Base-by-base conservation (phyloP, 192 early-diverging fungal species). In the Chytriomyces confervae region DNA sequence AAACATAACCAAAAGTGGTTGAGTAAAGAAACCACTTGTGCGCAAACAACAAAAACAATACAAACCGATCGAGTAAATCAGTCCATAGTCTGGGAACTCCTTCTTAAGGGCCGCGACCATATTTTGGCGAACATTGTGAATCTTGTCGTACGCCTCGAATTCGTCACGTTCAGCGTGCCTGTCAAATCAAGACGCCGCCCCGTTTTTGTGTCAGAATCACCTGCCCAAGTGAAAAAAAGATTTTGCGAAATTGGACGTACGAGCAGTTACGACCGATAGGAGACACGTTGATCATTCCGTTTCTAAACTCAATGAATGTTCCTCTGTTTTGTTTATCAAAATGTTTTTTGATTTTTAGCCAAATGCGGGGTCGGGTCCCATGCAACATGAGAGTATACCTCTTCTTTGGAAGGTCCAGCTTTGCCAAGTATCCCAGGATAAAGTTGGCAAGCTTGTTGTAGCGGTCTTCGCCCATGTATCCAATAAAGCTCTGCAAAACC, bases 261-360 rank as follows among this genome's bases (percentile, higher is more conserved):
- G 83, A 85, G 92, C 95, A 97, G 87, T 96, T 96, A 74, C 97
- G 93, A 66, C 96, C 97, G 66, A 98, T 94, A 61, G 96, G 96
- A 45, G 96, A 97, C 29, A 98, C 90, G 86, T 99, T 99, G 86
- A 99, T 93, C 96, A 99, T 98, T 71, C 97, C 97, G 81, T 95
- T 94, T 77, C 97, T 93, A 91, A 99, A 99, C 86, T 99, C 97
- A 80, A 99, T 79, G 83, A 98, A 98, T 0, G 96, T 98, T 61
- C 97, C 97, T 80, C 93, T 27, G 24, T 27, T 27, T 94, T 73
- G 36, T 1, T 1, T 1, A 36, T 36, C 36, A 36, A 36, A 36
- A 36, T 36, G 36, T 36, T 36, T 27, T 36, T 36, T 36, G 36
- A 36, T 36, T 36, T 36, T 36, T 36, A 36, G 36, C 36, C 36